Evolutionary conservation across 2,329 filamentous ascomycete species (phyloP).

Genomic region (Calycina herbarum): DNA sequence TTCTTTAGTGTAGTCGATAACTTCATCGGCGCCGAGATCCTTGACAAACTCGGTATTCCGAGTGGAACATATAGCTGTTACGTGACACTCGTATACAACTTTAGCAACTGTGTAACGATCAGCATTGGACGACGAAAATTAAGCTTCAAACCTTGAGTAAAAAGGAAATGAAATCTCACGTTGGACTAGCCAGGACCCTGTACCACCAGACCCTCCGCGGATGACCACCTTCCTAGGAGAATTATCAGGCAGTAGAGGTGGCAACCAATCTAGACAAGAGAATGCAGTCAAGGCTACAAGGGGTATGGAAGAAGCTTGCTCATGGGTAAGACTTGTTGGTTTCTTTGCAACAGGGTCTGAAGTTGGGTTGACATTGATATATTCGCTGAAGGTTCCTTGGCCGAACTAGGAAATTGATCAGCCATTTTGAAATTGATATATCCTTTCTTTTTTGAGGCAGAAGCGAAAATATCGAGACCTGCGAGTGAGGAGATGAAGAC

Average conservation of each 20-base stretch:
- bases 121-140: neutral
- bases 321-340: slow-evolving; percentile 43
- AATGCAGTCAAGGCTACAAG: slow-evolving; percentile 45
- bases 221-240: slow-evolving; percentile 29
- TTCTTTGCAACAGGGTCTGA: slow-evolving; percentile 38
- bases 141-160: neutral
- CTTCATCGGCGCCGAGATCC: slow-evolving; percentile 31
- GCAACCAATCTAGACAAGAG: slow-evolving; percentile 34
- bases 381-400: slow-evolving; percentile 35
- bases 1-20: slow-evolving; percentile 33
- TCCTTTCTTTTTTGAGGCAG: neutral
- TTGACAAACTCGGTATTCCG: slow-evolving; percentile 32
- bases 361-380: slow-evolving; percentile 31
- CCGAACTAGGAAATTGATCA: slow-evolving; percentile 27
- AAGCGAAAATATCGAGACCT: neutral
- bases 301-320: slow-evolving; percentile 46
- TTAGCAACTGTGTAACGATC: slow-evolving; percentile 30
- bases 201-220: slow-evolving; percentile 34
- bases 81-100: slow-evolving; percentile 31
- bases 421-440: neutral
- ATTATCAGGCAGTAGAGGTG: slow-evolving; percentile 11
- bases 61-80: slow-evolving; percentile 34
- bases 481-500: neutral
- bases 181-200: slow-evolving; percentile 34
- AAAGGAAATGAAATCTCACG: slow-evolving; percentile 19